A percentile compares a stretch with the other conserved stretches of the same genome.
phyloP scores from a whole-genome alignment of 768 basidiomycete species.

The Amylocystis lapponica region DNA sequence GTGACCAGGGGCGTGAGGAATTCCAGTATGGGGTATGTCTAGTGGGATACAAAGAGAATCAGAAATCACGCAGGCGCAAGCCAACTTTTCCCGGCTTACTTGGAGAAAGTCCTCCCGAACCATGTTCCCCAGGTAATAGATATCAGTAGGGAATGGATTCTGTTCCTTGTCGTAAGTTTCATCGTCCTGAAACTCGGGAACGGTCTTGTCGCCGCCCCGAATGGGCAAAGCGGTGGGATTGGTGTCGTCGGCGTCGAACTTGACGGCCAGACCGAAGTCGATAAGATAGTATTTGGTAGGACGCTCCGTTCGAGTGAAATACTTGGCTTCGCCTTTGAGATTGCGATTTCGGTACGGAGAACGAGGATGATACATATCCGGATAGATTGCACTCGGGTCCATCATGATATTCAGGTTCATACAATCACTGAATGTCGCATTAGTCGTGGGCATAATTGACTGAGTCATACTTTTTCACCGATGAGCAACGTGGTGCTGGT shows the following conservation, averaged over 20 bases:
- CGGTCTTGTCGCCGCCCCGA: constrained; percentile 9
- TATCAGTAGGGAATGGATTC: constrained; percentile 13
- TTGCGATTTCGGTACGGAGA: constrained; percentile 25
- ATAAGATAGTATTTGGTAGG: constrained; percentile 24
- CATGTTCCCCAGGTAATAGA: constrained; percentile 14
- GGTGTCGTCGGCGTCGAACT: constrained; percentile 8
- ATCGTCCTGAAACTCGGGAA: constrained; percentile 11
- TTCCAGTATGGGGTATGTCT: too few relatives aligned
- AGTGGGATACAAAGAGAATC: too few relatives aligned
- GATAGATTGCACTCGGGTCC: constrained; percentile 5
- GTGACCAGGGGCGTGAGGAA: constrained; percentile 21
- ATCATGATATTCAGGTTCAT: constrained; percentile 7
- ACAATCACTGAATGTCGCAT: not conserved
- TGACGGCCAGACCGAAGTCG: constrained; percentile 9
- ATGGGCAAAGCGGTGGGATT: not conserved
- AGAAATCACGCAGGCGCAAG: not conserved
- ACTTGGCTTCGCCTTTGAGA: constrained; percentile 20
- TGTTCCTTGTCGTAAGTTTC: not conserved
- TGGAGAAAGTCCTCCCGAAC: constrained; percentile 7
- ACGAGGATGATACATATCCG: constrained; percentile 3
- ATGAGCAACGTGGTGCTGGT: constrained; percentile 1
- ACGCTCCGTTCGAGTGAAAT: constrained; percentile 24
- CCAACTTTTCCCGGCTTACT: not conserved
- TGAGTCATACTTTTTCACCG: not conserved
- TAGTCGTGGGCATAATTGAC: not conserved